These are phyloP conservation scores for Talaromyces pinophilus DNA, from an alignment of 2,329 filamentous ascomycete genomes.

Conservation along the genomic window DNA sequence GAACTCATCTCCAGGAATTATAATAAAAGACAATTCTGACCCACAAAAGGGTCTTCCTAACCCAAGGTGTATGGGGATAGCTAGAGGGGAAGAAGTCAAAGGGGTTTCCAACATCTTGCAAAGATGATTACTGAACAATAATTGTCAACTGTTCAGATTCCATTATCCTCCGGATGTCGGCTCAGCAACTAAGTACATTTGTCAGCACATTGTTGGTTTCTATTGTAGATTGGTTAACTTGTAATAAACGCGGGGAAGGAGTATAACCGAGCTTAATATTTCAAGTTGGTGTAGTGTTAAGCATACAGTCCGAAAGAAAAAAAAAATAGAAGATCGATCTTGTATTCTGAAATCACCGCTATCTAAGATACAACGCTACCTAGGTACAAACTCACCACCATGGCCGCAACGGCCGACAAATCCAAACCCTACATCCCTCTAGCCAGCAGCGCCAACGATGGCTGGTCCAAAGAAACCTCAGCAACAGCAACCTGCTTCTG, in stretches of 20 bases:
- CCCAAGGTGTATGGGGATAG: too few species aligned
- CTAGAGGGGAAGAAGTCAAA: too few species aligned
- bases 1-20: too few species aligned
- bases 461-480: background rate
- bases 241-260: background rate
- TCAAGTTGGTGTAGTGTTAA: background rate
- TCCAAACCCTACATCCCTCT: constrained; percentile 14
- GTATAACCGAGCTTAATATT: background rate
- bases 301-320: too few species aligned
- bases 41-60: too few species aligned
- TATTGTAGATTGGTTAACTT: background rate
- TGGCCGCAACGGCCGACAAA: constrained; percentile 11
- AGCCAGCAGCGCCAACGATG: background rate
- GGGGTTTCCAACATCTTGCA: background rate
- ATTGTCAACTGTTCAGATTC: background rate
- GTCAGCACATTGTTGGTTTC: background rate
- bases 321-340: too few species aligned
- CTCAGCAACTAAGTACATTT: background rate
- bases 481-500: constrained; percentile 21
- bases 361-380: too few species aligned
- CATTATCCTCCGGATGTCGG: background rate
- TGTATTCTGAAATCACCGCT: too few species aligned
- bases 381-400: background rate
- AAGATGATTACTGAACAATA: background rate
- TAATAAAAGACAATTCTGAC: too few species aligned